Base-by-base conservation (phyloP, 2,329 filamentous ascomycete genomes). In the Hypoxylon sp. region DNA sequence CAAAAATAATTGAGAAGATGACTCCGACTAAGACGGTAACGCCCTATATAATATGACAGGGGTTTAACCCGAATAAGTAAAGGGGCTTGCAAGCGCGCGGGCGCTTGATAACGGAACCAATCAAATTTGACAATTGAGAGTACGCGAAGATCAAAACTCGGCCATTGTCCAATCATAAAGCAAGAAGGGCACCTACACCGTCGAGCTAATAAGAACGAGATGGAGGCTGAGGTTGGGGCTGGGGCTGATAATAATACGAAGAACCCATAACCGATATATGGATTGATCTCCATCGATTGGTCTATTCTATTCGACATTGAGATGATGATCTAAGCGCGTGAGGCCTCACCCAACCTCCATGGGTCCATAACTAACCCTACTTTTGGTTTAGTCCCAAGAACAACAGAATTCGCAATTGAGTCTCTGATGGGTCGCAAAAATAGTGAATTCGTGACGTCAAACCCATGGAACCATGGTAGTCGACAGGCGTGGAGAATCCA, bases 221-320 rank as follows among this genome's bases (percentile, higher is more conserved):
- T 64, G 64, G 67, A 68, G 68, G 65, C 64, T 63, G 68, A 60
- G 61, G 55, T 57, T 37, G 55, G 63, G 53, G 59, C 62, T 69
- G 65, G 62, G 60, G 58, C 61, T 47, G 60, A 63, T 59, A 71
- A 71, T 69, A 71, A 71, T 69, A 71, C 69, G 69, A 69, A 66
- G 58, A 57, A 29, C 44, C 31, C 39, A 58, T 62, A 58, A 37
- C 39, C 47, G 44, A 31, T 19, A 26, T 55, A 52, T 26, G 37
- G 55, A 52, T 62, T 48, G 13, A n/a, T n/a, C 33, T 22, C 39
- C 42, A 33, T 63, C 58, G 19, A 71, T 66, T 71, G 69, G 66
- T 47, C 47, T 29, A 54, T 59, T 10, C 47, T 24, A 44, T 55
- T 47, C 42, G 39, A 54, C 33, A 59, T 54, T 58, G 48, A 44